Evolutionary conservation across 1,139 yeast species (phyloP), one percentile per base, ranked within the genome.

Genomic region (Yamadazyma jaroonii): DNA sequence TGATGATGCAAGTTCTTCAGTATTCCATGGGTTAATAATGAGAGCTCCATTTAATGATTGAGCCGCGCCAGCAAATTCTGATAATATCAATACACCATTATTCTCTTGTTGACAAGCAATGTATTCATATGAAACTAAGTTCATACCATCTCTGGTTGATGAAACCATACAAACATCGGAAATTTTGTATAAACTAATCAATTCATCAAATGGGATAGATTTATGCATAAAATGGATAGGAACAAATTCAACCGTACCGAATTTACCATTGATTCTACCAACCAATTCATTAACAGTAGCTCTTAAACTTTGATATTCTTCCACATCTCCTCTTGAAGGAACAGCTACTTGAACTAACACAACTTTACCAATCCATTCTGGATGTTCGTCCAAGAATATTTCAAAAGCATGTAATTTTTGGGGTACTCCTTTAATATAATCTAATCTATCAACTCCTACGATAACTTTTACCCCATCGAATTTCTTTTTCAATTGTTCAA

Each of bases 41-140:
- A 92, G 61, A 1, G 96, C 89, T 20, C 99, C 98, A 56, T 92
- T 92, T 46, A 92, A 69, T 1, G 95, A 84, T 63, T 92, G 99
- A 0, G 98, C 97, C n/a, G 98, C 98, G 34, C 99, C 99, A 0
- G 98, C 95, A 65, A 92, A 92, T 62, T 92, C 99, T 33, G 95
- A 83, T 44, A 92, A 64, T 35, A 92, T 84, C 49, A 92, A 71
- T 3, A 88, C 80, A 7, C 99, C 99, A 47, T 88, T 84, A 42
- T 81, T 81, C 35, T 82, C 82, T 49, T 85, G 79, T 61, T 92
- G 99, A 56, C 97, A 90, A 1, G 98, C 97, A 54, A 94, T 88
- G 61, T 92, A 92, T 63, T 92, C 99, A 58, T 88, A 92, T 39
- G 94, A 81, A 29, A 92, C 99, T 54, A 92, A 76, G 58, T 92